These are phyloP conservation scores for Vigna unguiculata DNA, from an alignment of 306 rosid species.

Conservation along the genomic window DNA sequence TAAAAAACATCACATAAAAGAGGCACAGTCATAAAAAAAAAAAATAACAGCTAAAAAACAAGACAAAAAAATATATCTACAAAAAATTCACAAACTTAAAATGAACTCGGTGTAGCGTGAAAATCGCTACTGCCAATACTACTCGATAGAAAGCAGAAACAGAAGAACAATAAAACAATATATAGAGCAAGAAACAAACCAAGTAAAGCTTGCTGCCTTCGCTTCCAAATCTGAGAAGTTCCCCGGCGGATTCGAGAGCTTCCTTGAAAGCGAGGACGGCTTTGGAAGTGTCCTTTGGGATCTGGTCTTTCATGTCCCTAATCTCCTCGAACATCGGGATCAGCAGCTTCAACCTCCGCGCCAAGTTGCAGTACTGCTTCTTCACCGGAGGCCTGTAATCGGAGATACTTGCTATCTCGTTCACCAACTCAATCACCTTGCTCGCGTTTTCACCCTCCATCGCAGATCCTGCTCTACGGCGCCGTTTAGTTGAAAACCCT, in stretches of 20 bases:
- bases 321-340: conserved; percentile 95
- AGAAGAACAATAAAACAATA: neutral
- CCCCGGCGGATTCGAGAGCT: conserved; percentile 73
- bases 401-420: conserved; percentile 79
- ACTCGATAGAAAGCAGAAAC: conserved; percentile 10
- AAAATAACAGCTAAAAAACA: neutral
- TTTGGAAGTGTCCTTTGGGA: conserved; percentile 56
- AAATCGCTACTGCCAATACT: neutral
- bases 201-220: conserved; percentile 90
- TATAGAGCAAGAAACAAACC: conserved; percentile 59
- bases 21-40: neutral
- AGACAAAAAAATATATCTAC: no score
- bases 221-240: conserved; percentile 79
- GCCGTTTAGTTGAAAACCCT: conserved; percentile 28
- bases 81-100: neutral
- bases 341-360: conserved; percentile 85
- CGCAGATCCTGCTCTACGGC: conserved; percentile 46
- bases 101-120: neutral
- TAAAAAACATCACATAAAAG: conserved; percentile 31
- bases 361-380: conserved; percentile 90
- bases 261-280: conserved; percentile 68
- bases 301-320: conserved; percentile 63
- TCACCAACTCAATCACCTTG: conserved; percentile 62
- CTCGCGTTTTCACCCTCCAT: conserved; percentile 75
- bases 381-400: conserved; percentile 79